Evolutionary conservation across 192 early-diverging fungal species (phyloP).

Genomic region (Radiomyces spectabilis): DNA sequence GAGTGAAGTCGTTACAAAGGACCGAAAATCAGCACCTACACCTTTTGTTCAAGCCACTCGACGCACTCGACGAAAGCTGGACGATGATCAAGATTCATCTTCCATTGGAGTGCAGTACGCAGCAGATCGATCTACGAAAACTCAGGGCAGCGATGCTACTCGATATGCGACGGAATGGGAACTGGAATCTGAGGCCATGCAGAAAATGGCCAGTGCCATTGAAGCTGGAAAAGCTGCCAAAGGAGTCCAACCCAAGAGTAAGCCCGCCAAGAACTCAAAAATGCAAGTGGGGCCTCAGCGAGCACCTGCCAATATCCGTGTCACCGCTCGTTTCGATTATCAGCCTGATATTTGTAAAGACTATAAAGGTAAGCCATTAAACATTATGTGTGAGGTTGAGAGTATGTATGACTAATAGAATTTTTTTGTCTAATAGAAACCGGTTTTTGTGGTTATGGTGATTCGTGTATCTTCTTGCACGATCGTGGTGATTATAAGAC

Average conservation of each 20-base stretch:
- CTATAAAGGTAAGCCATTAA: slow-evolving; percentile 73
- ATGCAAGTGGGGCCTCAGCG: slow-evolving; percentile 67
- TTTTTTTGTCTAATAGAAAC: slow-evolving; percentile 42
- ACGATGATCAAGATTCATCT: slow-evolving; percentile 10
- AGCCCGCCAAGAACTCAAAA: slow-evolving; percentile 25
- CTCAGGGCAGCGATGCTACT: slow-evolving; percentile 25
- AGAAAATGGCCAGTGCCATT: slow-evolving; percentile 20
- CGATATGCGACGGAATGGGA: slow-evolving; percentile 38
- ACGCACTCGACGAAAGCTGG: slow-evolving; percentile 27
- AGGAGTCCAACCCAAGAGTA: slow-evolving; percentile 29
- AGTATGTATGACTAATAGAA: too few relatives aligned
- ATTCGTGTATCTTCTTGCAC: slow-evolving; percentile 96
- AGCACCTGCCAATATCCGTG: slow-evolving; percentile 66
- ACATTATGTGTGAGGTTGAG: too few relatives aligned
- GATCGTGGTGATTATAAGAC: slow-evolving; percentile 95
- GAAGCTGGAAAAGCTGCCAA: slow-evolving; percentile 30
- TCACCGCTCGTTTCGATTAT: slow-evolving; percentile 88
- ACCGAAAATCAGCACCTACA: slow-evolving; percentile 21
- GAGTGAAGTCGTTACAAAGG: slow-evolving; percentile 27
- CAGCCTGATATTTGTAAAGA: slow-evolving; percentile 99
- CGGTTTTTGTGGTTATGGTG: slow-evolving; percentile 95
- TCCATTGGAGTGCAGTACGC: slow-evolving; percentile 11
- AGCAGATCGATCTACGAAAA: slow-evolving; percentile 22
- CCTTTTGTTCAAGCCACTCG: slow-evolving; percentile 40
- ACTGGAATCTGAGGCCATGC: slow-evolving; percentile 23